Percentiles rank a stretch among this genome's conserved stretches.
Evolutionary conservation across 441 rosid genomes (phyloP).

Genomic region (Corymbia citriodora): DNA sequence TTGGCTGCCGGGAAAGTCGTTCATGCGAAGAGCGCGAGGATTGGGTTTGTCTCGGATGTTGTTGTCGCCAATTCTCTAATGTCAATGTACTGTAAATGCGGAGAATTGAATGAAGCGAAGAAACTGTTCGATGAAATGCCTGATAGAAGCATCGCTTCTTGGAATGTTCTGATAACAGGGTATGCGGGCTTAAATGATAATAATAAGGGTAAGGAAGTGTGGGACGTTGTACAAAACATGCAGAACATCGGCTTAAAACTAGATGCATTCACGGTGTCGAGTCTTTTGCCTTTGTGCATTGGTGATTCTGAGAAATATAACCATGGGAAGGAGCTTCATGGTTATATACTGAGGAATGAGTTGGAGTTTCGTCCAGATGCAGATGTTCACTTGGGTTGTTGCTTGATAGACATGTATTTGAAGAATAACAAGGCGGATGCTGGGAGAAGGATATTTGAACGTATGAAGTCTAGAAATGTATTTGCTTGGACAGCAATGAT

Average conservation of each 20-base stretch:
- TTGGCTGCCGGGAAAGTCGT: constrained; percentile 30
- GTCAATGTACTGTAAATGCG: constrained; percentile 50
- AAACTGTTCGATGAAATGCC: constrained; percentile 66
- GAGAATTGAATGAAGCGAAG: constrained; percentile 16
- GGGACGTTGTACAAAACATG: constrained; percentile 31
- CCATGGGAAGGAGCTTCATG: constrained; percentile 58
- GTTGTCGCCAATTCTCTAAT: constrained; percentile 44
- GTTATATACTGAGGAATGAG: constrained; percentile 31
- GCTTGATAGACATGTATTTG: constrained; percentile 59
- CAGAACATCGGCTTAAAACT: constrained; percentile 35
- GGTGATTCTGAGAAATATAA: constrained; percentile 7
- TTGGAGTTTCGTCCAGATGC: constrained; percentile 16
- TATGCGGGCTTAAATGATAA: constrained; percentile 16
- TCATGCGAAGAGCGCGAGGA: constrained; percentile 38
- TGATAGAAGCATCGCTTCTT: constrained; percentile 36
- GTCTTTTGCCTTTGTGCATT: constrained; percentile 37
- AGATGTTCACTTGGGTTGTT: constrained; percentile 44
- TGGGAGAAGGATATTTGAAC: constrained; percentile 39
- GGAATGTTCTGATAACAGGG: constrained; percentile 45
- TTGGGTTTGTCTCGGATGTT: constrained; percentile 34
- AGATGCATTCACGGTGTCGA: constrained; percentile 50
- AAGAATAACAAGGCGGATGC: constrained; percentile 20
- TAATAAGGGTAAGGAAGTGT: constrained; percentile 5
- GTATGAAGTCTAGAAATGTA: constrained; percentile 36
- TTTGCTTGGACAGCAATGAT: constrained; percentile 64